These are phyloP conservation scores for Perkinsus marinus DNA, from an alignment of 169 alveolate genomes.

Conservation along the genomic window DNA sequence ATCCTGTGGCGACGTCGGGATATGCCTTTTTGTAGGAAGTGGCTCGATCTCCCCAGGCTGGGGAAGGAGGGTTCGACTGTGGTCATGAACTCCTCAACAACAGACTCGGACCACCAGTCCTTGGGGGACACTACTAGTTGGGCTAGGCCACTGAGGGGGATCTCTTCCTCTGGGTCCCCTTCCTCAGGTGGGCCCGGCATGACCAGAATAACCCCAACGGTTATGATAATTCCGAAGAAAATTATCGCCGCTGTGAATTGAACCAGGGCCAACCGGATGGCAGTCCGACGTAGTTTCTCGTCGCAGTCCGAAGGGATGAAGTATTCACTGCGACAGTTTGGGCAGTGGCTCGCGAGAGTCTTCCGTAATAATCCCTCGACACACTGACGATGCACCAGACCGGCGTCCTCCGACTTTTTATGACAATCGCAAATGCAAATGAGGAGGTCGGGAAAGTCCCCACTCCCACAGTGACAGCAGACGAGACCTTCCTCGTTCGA, in stretches of 20 bases:
- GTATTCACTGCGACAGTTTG: background rate
- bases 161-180: background rate
- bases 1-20: background rate
- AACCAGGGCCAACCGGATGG: background rate
- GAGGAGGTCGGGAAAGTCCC: background rate
- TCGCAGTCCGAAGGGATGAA: background rate
- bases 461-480: background rate
- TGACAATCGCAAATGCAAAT: background rate
- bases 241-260: background rate
- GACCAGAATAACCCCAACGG: background rate
- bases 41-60: background rate
- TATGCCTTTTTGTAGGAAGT: background rate
- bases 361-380: background rate
- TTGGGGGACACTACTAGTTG: background rate
- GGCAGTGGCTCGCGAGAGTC: background rate
- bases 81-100: background rate
- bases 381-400: background rate
- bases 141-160: background rate
- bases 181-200: background rate
- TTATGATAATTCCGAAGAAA: background rate
- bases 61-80: background rate
- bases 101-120: background rate
- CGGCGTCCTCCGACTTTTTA: background rate
- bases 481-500: background rate
- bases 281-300: background rate